These are phyloP conservation scores for Fusarium hostae DNA, from an alignment of 2,329 filamentous ascomycete species.

Conservation along the genomic window DNA sequence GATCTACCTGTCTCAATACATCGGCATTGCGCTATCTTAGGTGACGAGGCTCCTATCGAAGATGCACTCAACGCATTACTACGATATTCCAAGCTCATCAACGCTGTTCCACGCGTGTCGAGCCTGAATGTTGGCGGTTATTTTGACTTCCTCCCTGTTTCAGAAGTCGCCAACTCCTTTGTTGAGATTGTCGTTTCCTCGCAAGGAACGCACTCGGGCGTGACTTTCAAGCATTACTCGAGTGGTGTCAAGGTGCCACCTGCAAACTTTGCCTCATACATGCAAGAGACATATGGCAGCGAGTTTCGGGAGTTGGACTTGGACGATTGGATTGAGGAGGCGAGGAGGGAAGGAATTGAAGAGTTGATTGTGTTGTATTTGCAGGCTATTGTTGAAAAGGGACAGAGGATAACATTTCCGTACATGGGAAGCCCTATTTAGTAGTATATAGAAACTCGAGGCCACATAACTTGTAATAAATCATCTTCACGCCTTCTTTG, in stretches of 20 bases:
- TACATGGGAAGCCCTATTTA: no score
- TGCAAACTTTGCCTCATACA: background rate
- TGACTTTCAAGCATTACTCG: background rate
- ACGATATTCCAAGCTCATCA: background rate
- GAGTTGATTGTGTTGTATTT: constrained; percentile 1
- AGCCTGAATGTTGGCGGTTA: background rate
- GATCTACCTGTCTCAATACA: background rate
- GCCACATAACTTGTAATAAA: no score
- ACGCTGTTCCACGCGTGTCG: background rate
- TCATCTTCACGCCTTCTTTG: background rate
- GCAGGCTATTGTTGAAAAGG: background rate
- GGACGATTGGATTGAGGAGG: background rate
- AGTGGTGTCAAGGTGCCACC: background rate
- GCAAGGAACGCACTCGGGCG: background rate
- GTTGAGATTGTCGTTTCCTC: background rate
- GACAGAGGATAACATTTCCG: background rate
- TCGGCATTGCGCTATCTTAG: background rate
- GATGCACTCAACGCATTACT: background rate
- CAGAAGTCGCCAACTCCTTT: background rate
- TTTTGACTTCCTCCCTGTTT: background rate
- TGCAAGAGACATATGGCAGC: background rate
- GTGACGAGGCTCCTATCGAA: background rate
- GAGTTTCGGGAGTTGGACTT: background rate
- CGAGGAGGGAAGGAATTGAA: background rate
- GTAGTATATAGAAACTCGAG: no score